These are phyloP conservation scores for Fusarium dlaminii DNA, from an alignment of 2,329 filamentous ascomycete species.

Conservation along the genomic window DNA sequence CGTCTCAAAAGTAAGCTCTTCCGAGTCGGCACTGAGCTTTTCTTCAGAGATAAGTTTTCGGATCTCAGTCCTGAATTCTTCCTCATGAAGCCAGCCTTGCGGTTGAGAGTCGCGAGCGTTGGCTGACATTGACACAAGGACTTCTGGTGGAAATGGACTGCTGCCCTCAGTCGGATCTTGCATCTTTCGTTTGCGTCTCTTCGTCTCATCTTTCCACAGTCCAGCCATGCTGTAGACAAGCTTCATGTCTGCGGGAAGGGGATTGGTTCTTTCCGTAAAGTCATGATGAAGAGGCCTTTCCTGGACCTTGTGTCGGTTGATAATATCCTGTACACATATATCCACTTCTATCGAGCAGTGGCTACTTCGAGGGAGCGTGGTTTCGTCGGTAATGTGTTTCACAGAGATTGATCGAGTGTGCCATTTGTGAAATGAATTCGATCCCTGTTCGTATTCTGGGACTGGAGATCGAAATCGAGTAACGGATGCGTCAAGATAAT, in stretches of 20 bases:
- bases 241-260: slow-evolving; percentile 75
- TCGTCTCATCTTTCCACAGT: slow-evolving; percentile 90
- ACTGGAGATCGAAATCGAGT: slow-evolving; percentile 80
- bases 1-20: slow-evolving; percentile 66
- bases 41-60: slow-evolving; percentile 72
- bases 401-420: slow-evolving; percentile 76
- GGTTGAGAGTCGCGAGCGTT: slow-evolving; percentile 75
- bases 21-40: slow-evolving; percentile 53
- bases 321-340: slow-evolving; percentile 85
- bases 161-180: slow-evolving; percentile 69
- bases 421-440: slow-evolving; percentile 76
- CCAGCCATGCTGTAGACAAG: slow-evolving; percentile 94
- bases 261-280: slow-evolving; percentile 77
- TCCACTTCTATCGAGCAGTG: slow-evolving; percentile 93
- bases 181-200: slow-evolving; percentile 78
- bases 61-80: slow-evolving; percentile 78
- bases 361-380: slow-evolving; percentile 77
- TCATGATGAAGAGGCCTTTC: slow-evolving; percentile 86
- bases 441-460: slow-evolving; percentile 71
- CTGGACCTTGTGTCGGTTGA: slow-evolving; percentile 80
- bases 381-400: slow-evolving; percentile 61
- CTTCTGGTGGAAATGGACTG: slow-evolving; percentile 83
- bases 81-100: slow-evolving; percentile 94
- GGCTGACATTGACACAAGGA: slow-evolving; percentile 87
- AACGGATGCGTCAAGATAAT: slow-evolving; percentile 79